Evolutionary conservation across 805 yeast species (phyloP).

Genomic region (Wickerhamiella cacticola): DNA sequence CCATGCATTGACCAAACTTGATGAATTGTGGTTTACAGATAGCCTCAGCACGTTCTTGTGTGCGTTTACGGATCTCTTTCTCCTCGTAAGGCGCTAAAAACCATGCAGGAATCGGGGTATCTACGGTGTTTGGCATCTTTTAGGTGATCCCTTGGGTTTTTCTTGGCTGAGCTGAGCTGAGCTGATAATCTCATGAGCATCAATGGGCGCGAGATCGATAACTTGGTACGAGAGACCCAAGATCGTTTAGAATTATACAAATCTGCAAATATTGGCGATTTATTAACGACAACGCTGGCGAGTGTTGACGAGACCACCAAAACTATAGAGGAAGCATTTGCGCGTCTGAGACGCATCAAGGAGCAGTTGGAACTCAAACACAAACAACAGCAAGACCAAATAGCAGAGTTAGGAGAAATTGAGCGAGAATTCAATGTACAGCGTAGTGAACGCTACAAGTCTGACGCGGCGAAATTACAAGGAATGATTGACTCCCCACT

Average conservation of each 20-base stretch:
- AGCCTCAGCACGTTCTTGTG: constrained; percentile 27
- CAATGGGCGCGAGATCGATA: constrained; percentile 3
- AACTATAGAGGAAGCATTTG: neutral
- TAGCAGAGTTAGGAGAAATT: neutral
- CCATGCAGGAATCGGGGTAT: constrained; percentile 29
- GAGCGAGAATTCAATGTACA: neutral
- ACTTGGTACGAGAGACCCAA: neutral
- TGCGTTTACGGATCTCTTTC: constrained; percentile 26
- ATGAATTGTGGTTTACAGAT: constrained; percentile 26
- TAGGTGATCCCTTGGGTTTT: no score
- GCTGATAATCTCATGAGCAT: neutral
- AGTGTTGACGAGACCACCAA: neutral
- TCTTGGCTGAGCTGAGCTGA: neutral
- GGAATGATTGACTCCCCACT: neutral
- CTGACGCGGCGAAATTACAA: neutral
- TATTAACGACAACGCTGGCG: neutral
- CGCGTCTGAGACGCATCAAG: neutral
- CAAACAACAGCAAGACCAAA: neutral
- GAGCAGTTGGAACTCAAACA: neutral
- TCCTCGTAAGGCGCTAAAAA: constrained; percentile 31
- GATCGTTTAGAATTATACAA: neutral
- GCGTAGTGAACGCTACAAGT: neutral
- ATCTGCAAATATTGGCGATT: neutral
- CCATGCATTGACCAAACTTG: constrained; percentile 27
- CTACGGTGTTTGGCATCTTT: constrained; percentile 10